These are phyloP conservation scores for Aspergillus sp. DNA, from an alignment of 2,329 filamentous ascomycete genomes.

Conservation along the genomic window DNA sequence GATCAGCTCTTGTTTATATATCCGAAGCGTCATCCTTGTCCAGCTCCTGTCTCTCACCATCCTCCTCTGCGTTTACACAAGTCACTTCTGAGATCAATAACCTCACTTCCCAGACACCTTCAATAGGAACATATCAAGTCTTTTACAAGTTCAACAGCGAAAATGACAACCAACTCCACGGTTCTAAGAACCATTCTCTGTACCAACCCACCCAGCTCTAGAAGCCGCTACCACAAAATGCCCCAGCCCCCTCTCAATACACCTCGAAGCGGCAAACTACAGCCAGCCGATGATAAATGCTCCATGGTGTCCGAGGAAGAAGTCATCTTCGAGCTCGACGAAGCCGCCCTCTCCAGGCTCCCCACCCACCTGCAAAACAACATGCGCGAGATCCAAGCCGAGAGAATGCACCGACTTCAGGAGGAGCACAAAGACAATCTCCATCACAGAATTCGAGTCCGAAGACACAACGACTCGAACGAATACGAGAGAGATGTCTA, in stretches of 20 bases:
- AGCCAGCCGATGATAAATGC: constrained; percentile 5
- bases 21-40: neutral
- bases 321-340: constrained; percentile 33
- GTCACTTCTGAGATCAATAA: neutral
- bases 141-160: neutral
- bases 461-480: neutral
- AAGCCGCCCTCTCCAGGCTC: constrained; percentile 31
- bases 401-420: constrained; percentile 26
- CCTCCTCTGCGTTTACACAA: neutral
- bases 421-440: neutral
- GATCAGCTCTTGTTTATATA: neutral
- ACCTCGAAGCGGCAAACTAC: neutral
- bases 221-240: neutral
- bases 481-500: neutral
- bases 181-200: neutral
- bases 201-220: neutral
- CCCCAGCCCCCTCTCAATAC: neutral
- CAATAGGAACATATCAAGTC: neutral
- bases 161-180: neutral
- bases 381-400: constrained; percentile 34
- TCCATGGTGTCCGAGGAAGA: constrained; percentile 32
- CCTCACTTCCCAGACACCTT: neutral
- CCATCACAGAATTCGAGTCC: neutral
- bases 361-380: constrained; percentile 30
- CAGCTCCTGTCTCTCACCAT: neutral